Conservation (phyloP, 495 filamentous ascomycete species). For the Xylaria intraflava region DNA sequence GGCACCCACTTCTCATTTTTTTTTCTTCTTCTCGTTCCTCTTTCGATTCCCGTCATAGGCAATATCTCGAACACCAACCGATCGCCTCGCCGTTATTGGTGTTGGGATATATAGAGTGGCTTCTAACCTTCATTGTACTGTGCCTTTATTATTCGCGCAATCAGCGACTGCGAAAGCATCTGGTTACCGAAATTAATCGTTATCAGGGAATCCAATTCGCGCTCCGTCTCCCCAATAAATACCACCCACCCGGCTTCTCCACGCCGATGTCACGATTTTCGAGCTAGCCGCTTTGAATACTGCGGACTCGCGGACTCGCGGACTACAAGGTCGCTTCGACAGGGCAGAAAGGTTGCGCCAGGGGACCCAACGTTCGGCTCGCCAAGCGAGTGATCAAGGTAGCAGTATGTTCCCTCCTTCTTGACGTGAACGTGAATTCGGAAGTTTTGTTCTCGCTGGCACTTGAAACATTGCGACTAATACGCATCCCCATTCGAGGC, state of each 20-base stretch:
- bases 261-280: constrained; percentile 7
- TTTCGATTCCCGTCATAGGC: neutral
- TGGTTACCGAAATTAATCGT: neutral
- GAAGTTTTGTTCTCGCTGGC: neutral
- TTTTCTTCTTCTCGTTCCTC: neutral
- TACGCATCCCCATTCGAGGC: neutral
- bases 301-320: neutral
- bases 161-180: neutral
- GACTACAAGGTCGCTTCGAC: neutral
- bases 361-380: neutral
- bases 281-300: constrained; percentile 1
- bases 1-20: neutral
- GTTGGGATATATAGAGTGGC: constrained; percentile 1
- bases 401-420: constrained; percentile 10
- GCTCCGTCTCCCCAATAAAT: neutral
- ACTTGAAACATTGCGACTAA: neutral
- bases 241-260: neutral
- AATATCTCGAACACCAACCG: neutral
- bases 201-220: constrained; percentile 2
- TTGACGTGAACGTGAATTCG: neutral
- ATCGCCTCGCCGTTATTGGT: neutral
- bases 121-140: neutral
- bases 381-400: constrained; percentile 9
- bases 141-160: neutral
- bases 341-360: neutral